Evolutionary conservation across 805 yeast genomes (phyloP), one percentile per base, ranked within the genome.

Genomic region (Metschnikowia baotianmanensis): DNA sequence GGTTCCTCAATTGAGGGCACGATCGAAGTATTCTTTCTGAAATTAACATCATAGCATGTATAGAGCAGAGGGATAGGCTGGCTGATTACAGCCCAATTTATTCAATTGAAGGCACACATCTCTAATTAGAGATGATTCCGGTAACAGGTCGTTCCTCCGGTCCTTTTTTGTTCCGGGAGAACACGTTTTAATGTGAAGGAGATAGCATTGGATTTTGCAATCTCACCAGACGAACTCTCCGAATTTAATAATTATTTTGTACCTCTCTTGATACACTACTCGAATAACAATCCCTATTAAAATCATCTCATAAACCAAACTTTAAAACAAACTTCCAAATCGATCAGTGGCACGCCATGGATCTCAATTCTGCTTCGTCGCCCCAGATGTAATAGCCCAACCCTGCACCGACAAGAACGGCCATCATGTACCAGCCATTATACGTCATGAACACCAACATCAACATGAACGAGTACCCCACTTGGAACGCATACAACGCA

Each of bases 391-490:
- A 79, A 56, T 80, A 74, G 1, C 95, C 95, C 19, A 77, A 17
- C n/a, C 70, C 72, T 2, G 93, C 93, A 2, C 95, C 95, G 2
- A 72, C 48, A 1, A 78, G 80, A 8, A 84, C 85, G 3, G 91
- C 80, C 6, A 78, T 34, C 93, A 86, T 85, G 24, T 81, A 74
- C 90, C 90, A 86, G 10, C 91, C 86, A 57, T 86, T 86, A 59
- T 83, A 86, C 5, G 91, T 84, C 96, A 86, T 86, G 52, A 86
- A 86, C 0, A 87, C 77, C 50, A 86, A 73, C 95, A 86, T 86
- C 52, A 81, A 63, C 67, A 80, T 64, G 53, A 83, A 82, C 3
- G 88, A 80, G 53, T 79, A 83, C 1, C 81, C 80, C 5, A 83
- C 86, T 53, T 82, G 86, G 8, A 76, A 45, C 1, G 82, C 89